A percentile compares a stretch with the other conserved stretches of the same genome.
These are phyloP conservation scores for Gyrodon lividus DNA, from an alignment of 768 basidiomycete species.

Conservation along the genomic window DNA sequence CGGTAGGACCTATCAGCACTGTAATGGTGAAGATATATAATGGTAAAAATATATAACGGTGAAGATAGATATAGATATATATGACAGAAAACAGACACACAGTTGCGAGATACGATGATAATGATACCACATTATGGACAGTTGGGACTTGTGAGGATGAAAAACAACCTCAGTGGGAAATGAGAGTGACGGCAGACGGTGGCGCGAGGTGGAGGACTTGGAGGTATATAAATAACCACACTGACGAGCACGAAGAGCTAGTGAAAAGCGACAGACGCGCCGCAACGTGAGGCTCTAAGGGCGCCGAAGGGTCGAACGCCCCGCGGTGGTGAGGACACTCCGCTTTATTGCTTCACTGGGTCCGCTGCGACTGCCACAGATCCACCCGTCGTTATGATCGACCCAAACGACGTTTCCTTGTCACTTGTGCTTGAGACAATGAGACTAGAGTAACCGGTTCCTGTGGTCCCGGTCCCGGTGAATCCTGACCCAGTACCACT, in stretches of 20 bases:
- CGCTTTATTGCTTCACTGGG: background rate
- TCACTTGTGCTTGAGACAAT: background rate
- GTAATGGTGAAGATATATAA: too few relatives aligned
- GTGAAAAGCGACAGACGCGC: too few relatives aligned
- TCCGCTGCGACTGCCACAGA: background rate
- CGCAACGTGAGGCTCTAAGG: too few relatives aligned
- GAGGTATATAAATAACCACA: too few relatives aligned
- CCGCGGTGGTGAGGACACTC: background rate
- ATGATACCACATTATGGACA: background rate
- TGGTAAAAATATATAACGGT: background rate
- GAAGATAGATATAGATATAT: too few relatives aligned
- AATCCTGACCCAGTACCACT: background rate
- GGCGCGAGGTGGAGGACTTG: background rate
- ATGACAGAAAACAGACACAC: too few relatives aligned
- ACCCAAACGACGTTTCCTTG: conserved; percentile 4
- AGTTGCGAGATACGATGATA: background rate
- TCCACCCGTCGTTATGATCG: background rate
- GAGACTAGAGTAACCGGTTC: conserved; percentile 9
- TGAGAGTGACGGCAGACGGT: background rate
- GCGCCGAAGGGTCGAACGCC: background rate
- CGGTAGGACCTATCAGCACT: too few relatives aligned
- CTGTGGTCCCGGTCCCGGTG: background rate
- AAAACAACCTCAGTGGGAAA: background rate
- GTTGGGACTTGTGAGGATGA: background rate
- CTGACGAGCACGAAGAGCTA: too few relatives aligned